Percentiles rank a stretch among this genome's conserved stretches.
phyloP scores from a whole-genome alignment of 768 basidiomycete genomes.

The Boletus huronensis region DNA sequence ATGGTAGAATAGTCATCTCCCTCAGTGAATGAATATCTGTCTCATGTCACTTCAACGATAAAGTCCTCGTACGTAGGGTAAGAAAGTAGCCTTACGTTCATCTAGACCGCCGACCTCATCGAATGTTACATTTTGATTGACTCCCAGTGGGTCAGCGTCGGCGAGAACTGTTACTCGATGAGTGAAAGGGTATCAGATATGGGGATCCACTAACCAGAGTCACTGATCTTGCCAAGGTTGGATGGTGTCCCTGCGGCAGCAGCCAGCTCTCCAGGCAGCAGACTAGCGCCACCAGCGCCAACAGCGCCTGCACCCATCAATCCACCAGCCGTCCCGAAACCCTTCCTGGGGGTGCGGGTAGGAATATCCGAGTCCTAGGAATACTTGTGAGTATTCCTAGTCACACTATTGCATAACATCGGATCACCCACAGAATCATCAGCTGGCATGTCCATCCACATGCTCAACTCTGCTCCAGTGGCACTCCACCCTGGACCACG shows the following conservation, averaged over 20 bases:
- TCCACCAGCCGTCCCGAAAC: slow-evolving; percentile 52
- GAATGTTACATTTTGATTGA: slow-evolving; percentile 91
- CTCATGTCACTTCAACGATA: slow-evolving; percentile 2
- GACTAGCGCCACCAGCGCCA: slow-evolving; percentile 49
- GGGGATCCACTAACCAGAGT: slow-evolving; percentile 49
- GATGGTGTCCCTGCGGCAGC: slow-evolving; percentile 75
- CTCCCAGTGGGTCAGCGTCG: slow-evolving; percentile 93
- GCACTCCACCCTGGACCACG: slow-evolving; percentile 75
- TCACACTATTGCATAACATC: background rate
- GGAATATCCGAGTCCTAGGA: slow-evolving; percentile 68
- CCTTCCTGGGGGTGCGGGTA: slow-evolving; percentile 67
- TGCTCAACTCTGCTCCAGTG: slow-evolving; percentile 68
- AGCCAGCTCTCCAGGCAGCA: slow-evolving; percentile 58
- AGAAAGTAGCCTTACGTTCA: slow-evolving; percentile 57
- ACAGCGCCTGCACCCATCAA: slow-evolving; percentile 46
- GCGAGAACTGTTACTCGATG: slow-evolving; percentile 59
- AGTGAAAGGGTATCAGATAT: slow-evolving; percentile 16
- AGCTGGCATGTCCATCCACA: slow-evolving; percentile 68
- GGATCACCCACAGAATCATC: slow-evolving; percentile 62
- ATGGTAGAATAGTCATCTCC: slow-evolving; percentile 95
- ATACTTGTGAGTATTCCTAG: background rate
- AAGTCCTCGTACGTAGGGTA: background rate
- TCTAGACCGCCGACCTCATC: slow-evolving; percentile 96
- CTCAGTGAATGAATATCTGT: slow-evolving; percentile 93
- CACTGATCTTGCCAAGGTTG: slow-evolving; percentile 81